Base-by-base conservation (phyloP, 2,329 filamentous ascomycete genomes). In the Penicillium capsulatum region DNA sequence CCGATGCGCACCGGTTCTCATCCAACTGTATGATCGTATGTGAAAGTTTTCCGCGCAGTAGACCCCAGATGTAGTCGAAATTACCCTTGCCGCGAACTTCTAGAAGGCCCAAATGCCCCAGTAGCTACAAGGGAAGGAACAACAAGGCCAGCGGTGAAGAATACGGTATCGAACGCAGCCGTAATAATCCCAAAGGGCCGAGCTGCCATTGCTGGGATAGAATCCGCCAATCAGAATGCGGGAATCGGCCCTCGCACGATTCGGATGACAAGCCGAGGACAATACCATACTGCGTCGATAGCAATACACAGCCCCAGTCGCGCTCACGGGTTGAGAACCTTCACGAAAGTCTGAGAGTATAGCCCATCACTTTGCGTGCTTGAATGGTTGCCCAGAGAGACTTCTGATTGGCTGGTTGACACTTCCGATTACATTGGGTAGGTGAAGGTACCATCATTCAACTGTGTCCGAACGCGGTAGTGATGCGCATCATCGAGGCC, bases 181-280 rank as follows among this genome's bases (percentile, higher is more conserved):
- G 28, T n/a, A 13, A 17, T 13, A 28, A 22, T 5, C 5, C n/a
- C 19, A 22, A 22, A 22, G 9, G 19, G 5, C 9, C 19, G 35
- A 3, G 9, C 17, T 26, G 8, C 36, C 14, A 52, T 55, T 55
- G 50, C 44, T 50, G 48, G 52, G 15, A 37, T 11, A 15, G 7
- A 10, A 30, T 40, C 40, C 52, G 42, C 52, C 50, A 54, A 42
- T 54, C 16, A 47, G 1, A 36, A 11, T n/a, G 26, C 13, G 9
- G 26, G 5, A 7, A 28, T 28, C 6, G 26, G 4, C 4, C 4
- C n/a, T 11, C 4, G 26, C 6, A 28, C 9, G 19, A 27, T 26
- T 42, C 26, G n/a, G 33, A 8, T 36, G 33, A 29, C 17, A 38
- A 44, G 38, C 36, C 22, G 14, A 14, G 22, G 19, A 47, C 44